Evolutionary conservation across 2,329 filamentous ascomycete genomes (phyloP), one percentile per base, ranked within the genome.

Genomic region (Sordariomycetes sp.): DNA sequence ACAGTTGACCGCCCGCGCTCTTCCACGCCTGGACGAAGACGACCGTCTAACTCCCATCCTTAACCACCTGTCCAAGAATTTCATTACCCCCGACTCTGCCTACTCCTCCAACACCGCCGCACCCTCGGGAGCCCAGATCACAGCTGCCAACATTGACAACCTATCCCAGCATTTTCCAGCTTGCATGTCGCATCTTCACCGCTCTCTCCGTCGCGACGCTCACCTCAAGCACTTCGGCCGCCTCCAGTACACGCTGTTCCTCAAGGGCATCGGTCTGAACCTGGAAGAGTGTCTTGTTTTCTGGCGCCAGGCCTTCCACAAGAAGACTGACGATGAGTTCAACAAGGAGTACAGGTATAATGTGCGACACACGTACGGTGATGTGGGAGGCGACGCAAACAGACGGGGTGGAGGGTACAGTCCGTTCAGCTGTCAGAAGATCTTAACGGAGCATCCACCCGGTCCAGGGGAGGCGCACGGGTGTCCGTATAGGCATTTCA

Each of bases 301-400:
- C 66, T 98, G 92, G 92, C 80, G 92, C 9, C 73, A 77, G 41
- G 69, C 73, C 19, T 96, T 98, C 72, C 79, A 78, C 54, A 82
- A 86, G 45, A 77, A 93, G 43, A 88, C 85, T 1, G 92, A 96
- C 50, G 90, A 96, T 49, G 81, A 81, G 23, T 98, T 96, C 71
- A 93, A 93, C 61, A 96, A 95, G 53, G 87, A 95, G 54, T 96
- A 98, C 63, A 75, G 84, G 29, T 98, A 98, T 70, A 96, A 98
- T 55, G 76, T 96, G 38, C 83, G 88, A n/a, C 90, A 98, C 68
- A 60, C 70, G 1, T 98, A 96, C 55, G 92, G 92, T 44, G 90
- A 96, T 49, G 92, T 96, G 1, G 92, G 92, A 35, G 90, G 90
- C 38, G 90, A 96, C 58, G 71, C 79, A 15, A 95, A 94, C 53